phyloP scores from a whole-genome alignment of 2,329 filamentous ascomycete species.

The Penicillium sp. region DNA sequence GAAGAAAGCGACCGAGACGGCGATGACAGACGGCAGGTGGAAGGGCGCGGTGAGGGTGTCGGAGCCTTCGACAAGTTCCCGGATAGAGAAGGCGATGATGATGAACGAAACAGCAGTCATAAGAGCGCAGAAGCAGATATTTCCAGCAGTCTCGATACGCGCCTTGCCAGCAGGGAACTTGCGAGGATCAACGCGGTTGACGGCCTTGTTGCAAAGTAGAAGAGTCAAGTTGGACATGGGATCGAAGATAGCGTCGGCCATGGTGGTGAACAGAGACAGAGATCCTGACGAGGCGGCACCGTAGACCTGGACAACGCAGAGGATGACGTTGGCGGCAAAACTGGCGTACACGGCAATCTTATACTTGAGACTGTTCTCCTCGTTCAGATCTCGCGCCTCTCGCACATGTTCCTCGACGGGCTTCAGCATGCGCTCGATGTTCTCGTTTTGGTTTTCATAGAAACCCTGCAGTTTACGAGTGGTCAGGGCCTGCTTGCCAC shows the following conservation, averaged over 20 bases:
- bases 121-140: conserved; percentile 94
- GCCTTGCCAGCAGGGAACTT: conserved; percentile 92
- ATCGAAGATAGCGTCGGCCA: conserved; percentile 95
- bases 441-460: conserved; percentile 90
- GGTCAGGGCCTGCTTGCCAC: conserved; percentile 49
- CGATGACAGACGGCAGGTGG: conserved; percentile 80
- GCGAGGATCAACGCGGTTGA: conserved; percentile 80
- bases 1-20: conserved; percentile 78
- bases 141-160: conserved; percentile 91
- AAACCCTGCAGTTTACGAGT: conserved; percentile 67
- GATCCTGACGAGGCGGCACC: conserved; percentile 84
- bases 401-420: conserved; percentile 88
- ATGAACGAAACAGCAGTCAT: conserved; percentile 93
- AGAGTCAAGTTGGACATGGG: conserved; percentile 86
- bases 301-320: conserved; percentile 84
- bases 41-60: conserved; percentile 65
- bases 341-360: conserved; percentile 66
- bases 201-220: conserved; percentile 84
- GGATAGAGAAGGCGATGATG: conserved; percentile 83
- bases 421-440: conserved; percentile 89
- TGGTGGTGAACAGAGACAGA: conserved; percentile 95
- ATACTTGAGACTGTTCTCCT: conserved; percentile 73
- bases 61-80: conserved; percentile 64
- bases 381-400: conserved; percentile 77
- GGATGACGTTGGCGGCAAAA: conserved; percentile 78